Base-by-base conservation (phyloP, 805 yeast genomes). In the Blastobotrys terrestris region DNA sequence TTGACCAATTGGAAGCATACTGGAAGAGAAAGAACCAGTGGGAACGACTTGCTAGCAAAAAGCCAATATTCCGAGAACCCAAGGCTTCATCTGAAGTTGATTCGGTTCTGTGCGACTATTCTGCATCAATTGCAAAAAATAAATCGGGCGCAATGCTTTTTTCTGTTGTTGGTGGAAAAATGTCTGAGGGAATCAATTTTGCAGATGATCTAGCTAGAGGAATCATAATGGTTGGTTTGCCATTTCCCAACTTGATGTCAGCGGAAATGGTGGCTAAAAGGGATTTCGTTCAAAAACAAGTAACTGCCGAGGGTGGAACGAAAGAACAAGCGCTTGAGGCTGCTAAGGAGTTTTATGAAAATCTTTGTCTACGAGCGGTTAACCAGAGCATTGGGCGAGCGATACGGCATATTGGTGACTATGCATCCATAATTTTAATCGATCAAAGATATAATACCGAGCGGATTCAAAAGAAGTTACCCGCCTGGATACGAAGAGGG, bases 311-410 rank as follows among this genome's bases (percentile, higher is more conserved):
- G 2, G 88, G 89, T 0, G 77, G 77, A 0, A 65, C 81, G 1
- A 57, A 52, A 8, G 58, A 63, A 20, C 60, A 58, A 13, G 66
- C 74, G 6, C 53, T 55, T 45, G 59, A 51, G 2, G 72, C 72
- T 21, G 87, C 91, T 0, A 64, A 64, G 22, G 77, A 77, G 31
- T 88, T 80, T 60, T 85, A 87, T 61, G 96, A 90, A 59, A 88
- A 87, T 60, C 72, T 88, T 4, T 90, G 96, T 63, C 85, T 92
- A 94, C 80, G 90, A 50, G 86, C 96, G 0, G 89, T 91, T 0
- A 91, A 91, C 64, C 98, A 91, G 67, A 83, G 95, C 68, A 84
- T 92, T 11, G 98, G 97, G 0, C 76, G 98, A 58, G 87, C 97
- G 4, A 91, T 91, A 41, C 73, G 98, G 55, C 96, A 91, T 65